These are phyloP conservation scores for Cymbopogon citratus DNA, from an alignment of 176 grass and related monocot species.

Conservation along the genomic window DNA sequence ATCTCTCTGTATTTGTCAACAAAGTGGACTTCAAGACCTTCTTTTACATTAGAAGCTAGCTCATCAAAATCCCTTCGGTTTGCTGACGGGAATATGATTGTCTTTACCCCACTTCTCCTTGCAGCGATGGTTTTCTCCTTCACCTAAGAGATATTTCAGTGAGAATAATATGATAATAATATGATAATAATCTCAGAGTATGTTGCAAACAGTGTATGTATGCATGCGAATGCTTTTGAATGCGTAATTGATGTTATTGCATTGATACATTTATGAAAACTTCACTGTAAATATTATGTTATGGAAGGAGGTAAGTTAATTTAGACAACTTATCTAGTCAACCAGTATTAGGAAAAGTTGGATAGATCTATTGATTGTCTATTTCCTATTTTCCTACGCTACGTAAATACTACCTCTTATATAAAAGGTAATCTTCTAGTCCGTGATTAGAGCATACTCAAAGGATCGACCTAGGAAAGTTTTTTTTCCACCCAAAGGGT, in stretches of 20 bases:
- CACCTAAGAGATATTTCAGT: constrained; percentile 44
- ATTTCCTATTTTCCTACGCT: not conserved
- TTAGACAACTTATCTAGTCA: not conserved
- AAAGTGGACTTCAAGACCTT: constrained; percentile 86
- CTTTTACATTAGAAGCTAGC: constrained; percentile 81
- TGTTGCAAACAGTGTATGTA: not conserved
- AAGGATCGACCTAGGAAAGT: not conserved
- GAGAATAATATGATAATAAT: not conserved
- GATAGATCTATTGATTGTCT: not conserved
- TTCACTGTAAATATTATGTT: not conserved
- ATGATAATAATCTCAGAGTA: not conserved
- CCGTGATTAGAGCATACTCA: not conserved
- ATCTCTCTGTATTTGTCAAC: constrained; percentile 72
- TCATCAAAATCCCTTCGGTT: constrained; percentile 93
- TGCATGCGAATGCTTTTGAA: not conserved
- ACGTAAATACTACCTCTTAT: not conserved
- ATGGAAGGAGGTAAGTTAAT: not conserved
- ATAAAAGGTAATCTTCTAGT: not conserved
- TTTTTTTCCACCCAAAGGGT: not conserved
- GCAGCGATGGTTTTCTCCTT: constrained; percentile 97
- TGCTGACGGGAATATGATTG: constrained; percentile 76
- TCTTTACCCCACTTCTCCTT: constrained; percentile 73
- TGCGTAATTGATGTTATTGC: not conserved
- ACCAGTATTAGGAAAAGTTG: not conserved
- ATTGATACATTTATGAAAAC: not conserved